These are phyloP conservation scores for Rhodotorula graminis DNA, from an alignment of 768 basidiomycete genomes.

Conservation along the genomic window DNA sequence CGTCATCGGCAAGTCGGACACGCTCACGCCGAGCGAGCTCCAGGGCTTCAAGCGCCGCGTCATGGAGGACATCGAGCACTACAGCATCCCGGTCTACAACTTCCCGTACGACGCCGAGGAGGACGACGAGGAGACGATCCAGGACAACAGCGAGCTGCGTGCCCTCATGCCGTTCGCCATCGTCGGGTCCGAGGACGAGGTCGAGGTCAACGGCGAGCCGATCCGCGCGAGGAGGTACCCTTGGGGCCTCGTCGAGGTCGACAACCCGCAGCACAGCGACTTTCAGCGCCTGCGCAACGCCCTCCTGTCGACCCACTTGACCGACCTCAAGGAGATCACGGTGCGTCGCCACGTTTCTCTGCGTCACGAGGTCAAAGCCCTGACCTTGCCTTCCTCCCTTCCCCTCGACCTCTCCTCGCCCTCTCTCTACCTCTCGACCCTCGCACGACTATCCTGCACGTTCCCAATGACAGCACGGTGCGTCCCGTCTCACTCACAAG, in stretches of 20 bases:
- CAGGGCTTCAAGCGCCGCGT: conserved; percentile 92
- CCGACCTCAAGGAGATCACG: conserved; percentile 69
- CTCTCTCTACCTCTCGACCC: background rate
- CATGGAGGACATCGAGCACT: conserved; percentile 99
- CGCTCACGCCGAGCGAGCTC: conserved; percentile 86
- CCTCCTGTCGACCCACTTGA: conserved; percentile 86
- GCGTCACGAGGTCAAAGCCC: background rate
- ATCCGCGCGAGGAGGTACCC: conserved; percentile 93
- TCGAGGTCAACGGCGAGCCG: conserved; percentile 77
- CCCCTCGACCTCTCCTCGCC: background rate
- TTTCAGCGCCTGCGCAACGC: conserved; percentile 89
- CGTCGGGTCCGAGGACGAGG: conserved; percentile 94
- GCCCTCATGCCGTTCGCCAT: conserved; percentile 93
- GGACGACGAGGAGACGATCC: conserved; percentile 97
- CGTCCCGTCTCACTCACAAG: background rate
- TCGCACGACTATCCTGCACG: too few relatives aligned
- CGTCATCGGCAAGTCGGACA: conserved; percentile 91
- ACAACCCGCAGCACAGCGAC: conserved; percentile 99
- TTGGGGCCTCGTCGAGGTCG: conserved; percentile 97
- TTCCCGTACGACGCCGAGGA: conserved; percentile 99
- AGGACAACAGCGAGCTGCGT: conserved; percentile 94
- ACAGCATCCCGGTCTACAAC: conserved; percentile 97
- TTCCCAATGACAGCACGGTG: conserved; percentile 7
- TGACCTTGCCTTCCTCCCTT: background rate
- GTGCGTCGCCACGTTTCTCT: background rate